phyloP scores from a whole-genome alignment of 805 yeast species.

The Sporopachydermia quercuum region DNA sequence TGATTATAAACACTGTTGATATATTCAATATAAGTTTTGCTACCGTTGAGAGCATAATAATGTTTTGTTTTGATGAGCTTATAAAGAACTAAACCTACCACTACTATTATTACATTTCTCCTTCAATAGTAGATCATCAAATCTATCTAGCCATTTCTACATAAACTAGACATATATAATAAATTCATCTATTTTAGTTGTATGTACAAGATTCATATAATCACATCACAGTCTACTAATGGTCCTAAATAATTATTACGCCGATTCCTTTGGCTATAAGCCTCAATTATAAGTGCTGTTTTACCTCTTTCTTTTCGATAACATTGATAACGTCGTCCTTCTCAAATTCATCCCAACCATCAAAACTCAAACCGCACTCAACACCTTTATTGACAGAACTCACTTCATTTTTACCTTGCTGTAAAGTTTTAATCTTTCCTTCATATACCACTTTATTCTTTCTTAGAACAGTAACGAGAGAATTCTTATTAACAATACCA shows the following conservation, averaged over 20 bases:
- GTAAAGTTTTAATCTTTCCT: constrained; percentile 60
- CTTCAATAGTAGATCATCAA: background rate
- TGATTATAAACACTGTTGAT: no score
- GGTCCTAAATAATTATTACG: no score
- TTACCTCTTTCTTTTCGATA: constrained; percentile 47
- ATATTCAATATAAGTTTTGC: no score
- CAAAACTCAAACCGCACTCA: constrained; percentile 80
- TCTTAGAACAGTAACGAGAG: constrained; percentile 43
- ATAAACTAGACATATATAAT: no score
- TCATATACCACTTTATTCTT: constrained; percentile 29
- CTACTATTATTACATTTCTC: background rate
- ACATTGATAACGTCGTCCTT: constrained; percentile 67
- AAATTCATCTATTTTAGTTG: no score
- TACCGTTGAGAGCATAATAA: no score
- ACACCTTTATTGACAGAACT: constrained; percentile 65
- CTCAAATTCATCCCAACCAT: constrained; percentile 47
- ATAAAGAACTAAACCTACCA: background rate
- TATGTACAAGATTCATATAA: no score
- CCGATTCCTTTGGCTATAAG: background rate
- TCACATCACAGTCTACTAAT: no score
- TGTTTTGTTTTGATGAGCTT: no score
- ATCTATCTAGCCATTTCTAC: background rate
- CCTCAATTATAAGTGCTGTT: constrained; percentile 30
- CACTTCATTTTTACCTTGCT: constrained; percentile 71
- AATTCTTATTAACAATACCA: constrained; percentile 52